Evolutionary conservation across 2,329 filamentous ascomycete genomes (phyloP).

Genomic region (Aspergillus uvarum): DNA sequence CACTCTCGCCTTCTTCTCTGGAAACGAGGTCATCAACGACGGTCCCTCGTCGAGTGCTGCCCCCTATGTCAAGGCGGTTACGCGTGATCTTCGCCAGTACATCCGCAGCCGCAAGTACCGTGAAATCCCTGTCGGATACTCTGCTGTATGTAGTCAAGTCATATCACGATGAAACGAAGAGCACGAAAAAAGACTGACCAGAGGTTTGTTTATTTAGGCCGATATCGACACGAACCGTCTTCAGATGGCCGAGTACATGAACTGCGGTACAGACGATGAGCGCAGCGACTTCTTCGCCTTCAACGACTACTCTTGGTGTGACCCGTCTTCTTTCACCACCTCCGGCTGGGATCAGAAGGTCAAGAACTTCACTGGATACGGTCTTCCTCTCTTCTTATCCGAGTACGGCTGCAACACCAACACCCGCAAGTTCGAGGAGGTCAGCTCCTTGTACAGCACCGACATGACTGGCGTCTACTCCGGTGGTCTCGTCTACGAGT

Average conservation of each 20-base stretch:
- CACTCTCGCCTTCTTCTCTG: constrained; percentile 81
- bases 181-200: not conserved
- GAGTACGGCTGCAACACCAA: constrained; percentile 90
- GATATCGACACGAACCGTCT: constrained; percentile 83
- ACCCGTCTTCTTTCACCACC: constrained; percentile 70
- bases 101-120: constrained; percentile 63
- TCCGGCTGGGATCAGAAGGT: constrained; percentile 89
- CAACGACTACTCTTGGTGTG: constrained; percentile 79
- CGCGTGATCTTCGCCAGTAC: constrained; percentile 73
- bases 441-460: constrained; percentile 72
- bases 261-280: constrained; percentile 81
- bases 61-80: constrained; percentile 75
- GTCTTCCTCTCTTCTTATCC: constrained; percentile 87
- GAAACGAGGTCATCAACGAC: constrained; percentile 78
- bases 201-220: constrained; percentile 45
- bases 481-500: constrained; percentile 95
- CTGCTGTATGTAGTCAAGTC: constrained; percentile 40
- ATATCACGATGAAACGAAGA: not conserved
- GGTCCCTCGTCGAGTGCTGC: constrained; percentile 63
- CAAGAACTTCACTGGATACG: constrained; percentile 80
- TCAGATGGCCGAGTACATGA: constrained; percentile 88
- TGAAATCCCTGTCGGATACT: constrained; percentile 71
- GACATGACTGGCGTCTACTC: constrained; percentile 91
- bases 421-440: constrained; percentile 76
- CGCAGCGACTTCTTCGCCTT: constrained; percentile 87